Conservation (phyloP, 768 basidiomycete species). For the Gloeostereum incarnatum region DNA sequence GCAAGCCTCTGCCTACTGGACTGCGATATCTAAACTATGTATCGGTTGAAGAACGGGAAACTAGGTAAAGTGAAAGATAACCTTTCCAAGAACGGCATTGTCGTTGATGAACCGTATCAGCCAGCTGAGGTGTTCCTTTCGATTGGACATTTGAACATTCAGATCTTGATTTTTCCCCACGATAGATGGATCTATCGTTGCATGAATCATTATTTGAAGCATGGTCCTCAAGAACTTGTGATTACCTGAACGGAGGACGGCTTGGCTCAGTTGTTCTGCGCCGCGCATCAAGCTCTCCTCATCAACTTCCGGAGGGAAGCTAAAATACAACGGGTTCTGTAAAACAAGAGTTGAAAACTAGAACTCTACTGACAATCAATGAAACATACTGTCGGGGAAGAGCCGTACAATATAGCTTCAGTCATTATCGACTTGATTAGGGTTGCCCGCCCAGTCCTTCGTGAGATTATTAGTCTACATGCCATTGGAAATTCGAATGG, state of each 20-base stretch:
- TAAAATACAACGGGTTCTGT: conserved; percentile 73
- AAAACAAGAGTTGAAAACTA: background rate
- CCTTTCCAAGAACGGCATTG: conserved; percentile 73
- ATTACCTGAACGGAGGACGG: conserved; percentile 68
- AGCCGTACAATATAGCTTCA: conserved; percentile 74
- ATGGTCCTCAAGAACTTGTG: conserved; percentile 6
- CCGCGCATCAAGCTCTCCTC: conserved; percentile 73
- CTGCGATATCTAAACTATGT: conserved; percentile 70
- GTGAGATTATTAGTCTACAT: conserved; percentile 2
- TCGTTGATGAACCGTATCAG: conserved; percentile 87
- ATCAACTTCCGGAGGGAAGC: conserved; percentile 73
- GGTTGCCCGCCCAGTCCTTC: conserved; percentile 52
- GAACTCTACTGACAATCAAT: background rate
- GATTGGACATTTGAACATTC: conserved; percentile 62
- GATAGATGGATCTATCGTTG: conserved; percentile 45
- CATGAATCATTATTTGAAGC: background rate
- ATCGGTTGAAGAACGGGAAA: conserved; percentile 1
- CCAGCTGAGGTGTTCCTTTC: conserved; percentile 71
- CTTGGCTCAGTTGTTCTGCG: conserved; percentile 65
- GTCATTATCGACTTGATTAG: conserved; percentile 75
- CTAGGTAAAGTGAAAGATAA: conserved; percentile 17
- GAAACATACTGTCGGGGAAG: conserved; percentile 44
- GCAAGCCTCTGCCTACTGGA: conserved; percentile 64
- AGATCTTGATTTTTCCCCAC: conserved; percentile 75
- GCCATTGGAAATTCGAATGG: background rate